Evolutionary conservation across 768 basidiomycete species (phyloP).

Genomic region (Suillus spraguei): DNA sequence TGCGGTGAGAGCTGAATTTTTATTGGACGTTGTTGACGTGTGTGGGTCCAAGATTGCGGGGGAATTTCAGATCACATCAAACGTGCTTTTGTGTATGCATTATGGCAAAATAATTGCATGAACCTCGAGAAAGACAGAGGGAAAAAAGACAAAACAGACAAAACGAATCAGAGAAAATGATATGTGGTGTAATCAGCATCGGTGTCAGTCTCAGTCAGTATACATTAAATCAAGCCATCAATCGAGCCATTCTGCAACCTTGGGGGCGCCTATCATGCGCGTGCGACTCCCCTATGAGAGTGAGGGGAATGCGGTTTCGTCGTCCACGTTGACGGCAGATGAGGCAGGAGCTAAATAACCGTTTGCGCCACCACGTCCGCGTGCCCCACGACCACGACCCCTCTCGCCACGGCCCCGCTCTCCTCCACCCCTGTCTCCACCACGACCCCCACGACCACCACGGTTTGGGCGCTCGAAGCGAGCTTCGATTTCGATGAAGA

Average conservation of each 20-base stretch:
- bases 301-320: conserved; percentile 89
- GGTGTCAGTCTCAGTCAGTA: conserved; percentile 6
- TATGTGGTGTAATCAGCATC: conserved; percentile 9
- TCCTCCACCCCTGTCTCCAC: conserved; percentile 50
- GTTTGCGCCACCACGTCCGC: conserved; percentile 45
- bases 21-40: conserved; percentile 12
- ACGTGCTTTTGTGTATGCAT: conserved; percentile 1
- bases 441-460: conserved; percentile 57
- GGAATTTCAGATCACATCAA: conserved; percentile 13
- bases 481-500: conserved; percentile 90
- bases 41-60: neutral
- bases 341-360: conserved; percentile 29
- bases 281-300: conserved; percentile 48
- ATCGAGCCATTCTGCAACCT: conserved; percentile 10
- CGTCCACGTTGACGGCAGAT: conserved; percentile 68
- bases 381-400: conserved; percentile 46
- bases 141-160: conserved; percentile 4
- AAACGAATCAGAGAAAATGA: conserved; percentile 1
- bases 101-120: conserved; percentile 12
- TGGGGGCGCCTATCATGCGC: conserved; percentile 6
- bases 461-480: conserved; percentile 84
- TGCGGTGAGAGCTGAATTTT: conserved; percentile 6
- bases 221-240: conserved; percentile 4
- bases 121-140: conserved; percentile 4
- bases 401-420: conserved; percentile 44